These are phyloP conservation scores for Candida argentea DNA, from an alignment of 805 yeast species.

Conservation along the genomic window DNA sequence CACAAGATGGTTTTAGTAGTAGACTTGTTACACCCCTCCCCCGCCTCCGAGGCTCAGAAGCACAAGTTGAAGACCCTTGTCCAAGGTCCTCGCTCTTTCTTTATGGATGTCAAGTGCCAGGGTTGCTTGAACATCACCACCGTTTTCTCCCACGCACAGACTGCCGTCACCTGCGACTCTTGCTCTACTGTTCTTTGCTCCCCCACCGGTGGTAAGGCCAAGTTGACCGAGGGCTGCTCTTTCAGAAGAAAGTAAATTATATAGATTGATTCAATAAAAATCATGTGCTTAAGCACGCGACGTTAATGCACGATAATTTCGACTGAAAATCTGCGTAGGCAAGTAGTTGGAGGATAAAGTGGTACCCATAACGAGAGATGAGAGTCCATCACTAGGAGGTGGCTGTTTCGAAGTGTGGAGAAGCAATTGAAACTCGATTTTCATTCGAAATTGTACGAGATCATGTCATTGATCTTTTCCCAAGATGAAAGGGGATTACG, in stretches of 20 bases:
- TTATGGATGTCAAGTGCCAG: conserved; percentile 99
- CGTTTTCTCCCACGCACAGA: conserved; percentile 99
- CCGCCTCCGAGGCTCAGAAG: conserved; percentile 92
- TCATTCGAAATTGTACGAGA: too few relatives aligned
- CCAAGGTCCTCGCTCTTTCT: conserved; percentile 96
- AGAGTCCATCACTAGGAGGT: too few relatives aligned
- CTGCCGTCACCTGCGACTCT: conserved; percentile 98
- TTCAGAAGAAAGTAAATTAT: conserved; percentile 89
- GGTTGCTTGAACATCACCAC: conserved; percentile 99
- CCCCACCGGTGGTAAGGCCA: conserved; percentile 99
- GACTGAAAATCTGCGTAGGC: conserved; percentile 1
- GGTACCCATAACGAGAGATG: too few relatives aligned
- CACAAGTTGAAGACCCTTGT: conserved; percentile 97
- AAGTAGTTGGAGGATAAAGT: too few relatives aligned
- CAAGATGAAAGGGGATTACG: too few relatives aligned
- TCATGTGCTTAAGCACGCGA: conserved; percentile 1
- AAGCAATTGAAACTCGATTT: too few relatives aligned
- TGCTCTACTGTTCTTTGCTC: conserved; percentile 97
- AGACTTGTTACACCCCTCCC: conserved; percentile 96
- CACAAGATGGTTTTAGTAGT: conserved; percentile 79
- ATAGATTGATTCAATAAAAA: conserved; percentile 1
- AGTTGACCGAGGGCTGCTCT: conserved; percentile 98
- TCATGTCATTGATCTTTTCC: too few relatives aligned
- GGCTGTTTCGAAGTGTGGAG: too few relatives aligned
- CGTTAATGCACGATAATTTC: conserved; percentile 1